Percentiles rank a stretch among this genome's conserved stretches.
Conservation (phyloP, 2,329 filamentous ascomycete species). For the Aspergillus nomiae region DNA sequence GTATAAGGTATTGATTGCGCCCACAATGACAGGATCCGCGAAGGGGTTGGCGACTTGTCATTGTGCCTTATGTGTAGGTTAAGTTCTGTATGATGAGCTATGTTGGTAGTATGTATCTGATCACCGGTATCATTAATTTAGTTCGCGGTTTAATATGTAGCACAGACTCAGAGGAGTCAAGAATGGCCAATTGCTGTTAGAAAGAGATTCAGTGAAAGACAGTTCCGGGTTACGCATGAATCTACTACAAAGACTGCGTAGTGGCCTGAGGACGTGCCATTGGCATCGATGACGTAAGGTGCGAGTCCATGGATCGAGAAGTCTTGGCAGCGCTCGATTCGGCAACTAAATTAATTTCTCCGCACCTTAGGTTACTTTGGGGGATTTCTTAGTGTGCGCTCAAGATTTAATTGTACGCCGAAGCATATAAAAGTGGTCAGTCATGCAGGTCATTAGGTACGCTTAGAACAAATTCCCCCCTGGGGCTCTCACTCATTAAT, state of each 20-base stretch:
- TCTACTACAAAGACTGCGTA: background rate
- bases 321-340: constrained; percentile 10
- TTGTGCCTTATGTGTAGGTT: constrained; percentile 6
- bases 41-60: constrained; percentile 52
- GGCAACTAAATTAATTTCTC: constrained; percentile 3
- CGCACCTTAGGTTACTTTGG: constrained; percentile 31
- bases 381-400: background rate
- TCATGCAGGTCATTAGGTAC: background rate
- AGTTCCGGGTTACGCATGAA: background rate
- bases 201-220: background rate
- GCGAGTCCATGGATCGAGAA: constrained; percentile 9
- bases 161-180: background rate
- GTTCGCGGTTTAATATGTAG: background rate
- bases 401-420: background rate
- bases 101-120: background rate
- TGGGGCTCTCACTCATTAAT: background rate
- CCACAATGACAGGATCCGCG: constrained; percentile 83
- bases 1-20: constrained; percentile 77
- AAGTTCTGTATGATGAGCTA: background rate
- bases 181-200: background rate
- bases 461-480: background rate
- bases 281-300: constrained; percentile 16
- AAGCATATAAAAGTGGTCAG: constrained; percentile 2
- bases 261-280: background rate
- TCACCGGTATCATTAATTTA: background rate